phyloP scores from a whole-genome alignment of 768 basidiomycete species.

The Rhodotorula sphaerocarpa region DNA sequence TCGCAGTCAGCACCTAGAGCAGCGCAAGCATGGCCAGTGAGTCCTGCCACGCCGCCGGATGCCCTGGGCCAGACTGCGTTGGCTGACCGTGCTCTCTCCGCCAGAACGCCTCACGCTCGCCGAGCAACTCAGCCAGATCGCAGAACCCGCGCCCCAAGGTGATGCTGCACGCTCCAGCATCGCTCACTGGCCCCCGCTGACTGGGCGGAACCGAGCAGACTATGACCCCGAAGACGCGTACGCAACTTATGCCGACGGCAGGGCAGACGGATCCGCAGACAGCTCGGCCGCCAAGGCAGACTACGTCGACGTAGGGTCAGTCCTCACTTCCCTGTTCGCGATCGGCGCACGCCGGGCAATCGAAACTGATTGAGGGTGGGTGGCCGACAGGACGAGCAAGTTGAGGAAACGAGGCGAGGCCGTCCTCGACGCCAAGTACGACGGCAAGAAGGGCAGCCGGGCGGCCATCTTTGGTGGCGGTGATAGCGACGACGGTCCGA shows the following conservation, averaged over 20 bases:
- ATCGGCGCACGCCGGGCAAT: no score
- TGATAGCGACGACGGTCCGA: slow-evolving; percentile 38
- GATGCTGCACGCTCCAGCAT: slow-evolving; percentile 39
- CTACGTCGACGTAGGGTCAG: slow-evolving; percentile 77
- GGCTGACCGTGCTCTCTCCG: background rate
- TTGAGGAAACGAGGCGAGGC: slow-evolving; percentile 60
- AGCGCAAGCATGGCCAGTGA: background rate
- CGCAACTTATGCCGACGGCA: slow-evolving; percentile 47
- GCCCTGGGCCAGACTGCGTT: background rate
- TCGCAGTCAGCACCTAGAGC: no score
- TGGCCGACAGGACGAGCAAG: slow-evolving; percentile 58
- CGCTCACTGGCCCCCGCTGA: slow-evolving; percentile 3
- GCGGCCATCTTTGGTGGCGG: slow-evolving; percentile 47
- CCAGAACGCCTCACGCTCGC: slow-evolving; percentile 43
- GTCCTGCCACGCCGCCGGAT: background rate
- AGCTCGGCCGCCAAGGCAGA: slow-evolving; percentile 54
- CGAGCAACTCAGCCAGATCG: slow-evolving; percentile 73
- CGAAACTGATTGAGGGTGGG: no score
- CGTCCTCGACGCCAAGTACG: slow-evolving; percentile 69
- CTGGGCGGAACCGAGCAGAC: slow-evolving; percentile 46
- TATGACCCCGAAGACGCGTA: slow-evolving; percentile 65
- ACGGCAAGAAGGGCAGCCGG: slow-evolving; percentile 59
- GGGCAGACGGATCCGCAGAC: slow-evolving; percentile 43
- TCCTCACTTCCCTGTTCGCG: slow-evolving; percentile 12
- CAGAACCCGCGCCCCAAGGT: slow-evolving; percentile 64